Percentiles rank a stretch among this genome's conserved stretches.
Conservation (phyloP, 345 rosid genomes). For the Euphorbia tirucalli region DNA sequence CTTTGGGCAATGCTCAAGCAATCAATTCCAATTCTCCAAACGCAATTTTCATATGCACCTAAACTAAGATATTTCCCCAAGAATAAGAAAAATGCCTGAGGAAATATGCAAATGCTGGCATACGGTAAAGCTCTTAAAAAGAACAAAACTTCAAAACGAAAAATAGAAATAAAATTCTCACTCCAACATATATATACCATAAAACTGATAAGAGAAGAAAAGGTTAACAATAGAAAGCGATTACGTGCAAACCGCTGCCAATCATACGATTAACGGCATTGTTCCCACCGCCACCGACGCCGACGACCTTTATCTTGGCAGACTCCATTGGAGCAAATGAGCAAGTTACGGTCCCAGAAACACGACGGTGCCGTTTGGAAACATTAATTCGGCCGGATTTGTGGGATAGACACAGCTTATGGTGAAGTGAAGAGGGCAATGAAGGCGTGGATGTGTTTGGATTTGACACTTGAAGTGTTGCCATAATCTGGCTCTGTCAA, state of each 20-base stretch:
- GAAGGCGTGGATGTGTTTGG: constrained; percentile 45
- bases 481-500: constrained; percentile 30
- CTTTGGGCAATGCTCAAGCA: neutral
- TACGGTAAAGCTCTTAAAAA: neutral
- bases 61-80: neutral
- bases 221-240: neutral
- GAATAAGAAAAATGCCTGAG: neutral
- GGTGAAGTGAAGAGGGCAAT: constrained; percentile 21
- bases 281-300: constrained; percentile 99
- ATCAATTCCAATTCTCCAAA: neutral
- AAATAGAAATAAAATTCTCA: neutral
- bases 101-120: neutral
- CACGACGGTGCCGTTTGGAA: constrained; percentile 33
- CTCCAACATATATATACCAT: neutral
- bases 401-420: constrained; percentile 11
- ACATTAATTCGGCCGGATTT: constrained; percentile 19
- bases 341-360: constrained; percentile 41
- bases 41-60: neutral
- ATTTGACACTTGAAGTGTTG: constrained; percentile 49
- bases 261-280: constrained; percentile 99
- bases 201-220: neutral
- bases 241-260: constrained; percentile 88
- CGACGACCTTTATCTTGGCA: constrained; percentile 91
- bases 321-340: constrained; percentile 70
- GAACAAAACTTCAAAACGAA: neutral